Conservation (phyloP, 2,329 filamentous ascomycete genomes). For the Ophiocordyceps camponoti-leonardi region DNA sequence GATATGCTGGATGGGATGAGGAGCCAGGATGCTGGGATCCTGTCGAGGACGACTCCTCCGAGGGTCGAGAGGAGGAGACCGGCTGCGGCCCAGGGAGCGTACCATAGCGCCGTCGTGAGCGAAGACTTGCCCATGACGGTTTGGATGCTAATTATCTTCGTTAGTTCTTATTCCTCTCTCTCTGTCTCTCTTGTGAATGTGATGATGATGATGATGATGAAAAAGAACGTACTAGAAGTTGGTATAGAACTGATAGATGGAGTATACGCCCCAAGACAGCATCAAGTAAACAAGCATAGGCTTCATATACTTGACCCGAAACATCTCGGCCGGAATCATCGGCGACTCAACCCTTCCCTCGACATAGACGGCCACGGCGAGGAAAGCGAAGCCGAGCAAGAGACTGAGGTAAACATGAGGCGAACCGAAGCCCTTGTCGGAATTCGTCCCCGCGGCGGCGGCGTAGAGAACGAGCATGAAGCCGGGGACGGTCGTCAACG, state of each 20-base stretch:
- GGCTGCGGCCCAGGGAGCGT: constrained; percentile 47
- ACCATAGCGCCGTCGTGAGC: constrained; percentile 51
- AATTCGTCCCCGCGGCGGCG: constrained; percentile 55
- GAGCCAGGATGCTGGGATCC: constrained; percentile 43
- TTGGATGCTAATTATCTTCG: constrained; percentile 24
- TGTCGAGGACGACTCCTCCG: constrained; percentile 49
- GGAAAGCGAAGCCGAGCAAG: constrained; percentile 39
- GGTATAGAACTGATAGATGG: constrained; percentile 51
- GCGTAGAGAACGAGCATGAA: constrained; percentile 57
- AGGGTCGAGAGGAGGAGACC: constrained; percentile 46
- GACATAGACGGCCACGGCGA: constrained; percentile 46
- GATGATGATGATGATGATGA: too few relatives aligned
- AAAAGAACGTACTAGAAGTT: constrained; percentile 37
- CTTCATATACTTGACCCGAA: constrained; percentile 51
- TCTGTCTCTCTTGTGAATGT: too few relatives aligned
- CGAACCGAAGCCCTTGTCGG: constrained; percentile 51
- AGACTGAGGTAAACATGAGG: constrained; percentile 55
- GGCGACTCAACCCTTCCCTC: constrained; percentile 61
- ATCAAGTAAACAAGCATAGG: constrained; percentile 43
- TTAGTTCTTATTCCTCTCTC: too few relatives aligned
- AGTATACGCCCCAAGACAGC: constrained; percentile 50
- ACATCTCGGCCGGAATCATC: constrained; percentile 52
- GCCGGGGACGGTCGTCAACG: constrained; percentile 42
- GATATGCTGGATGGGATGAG: constrained; percentile 44
- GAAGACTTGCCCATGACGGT: constrained; percentile 40